phyloP scores from a whole-genome alignment of 2,329 filamentous ascomycete species.

The Diaporthe humulicola region DNA sequence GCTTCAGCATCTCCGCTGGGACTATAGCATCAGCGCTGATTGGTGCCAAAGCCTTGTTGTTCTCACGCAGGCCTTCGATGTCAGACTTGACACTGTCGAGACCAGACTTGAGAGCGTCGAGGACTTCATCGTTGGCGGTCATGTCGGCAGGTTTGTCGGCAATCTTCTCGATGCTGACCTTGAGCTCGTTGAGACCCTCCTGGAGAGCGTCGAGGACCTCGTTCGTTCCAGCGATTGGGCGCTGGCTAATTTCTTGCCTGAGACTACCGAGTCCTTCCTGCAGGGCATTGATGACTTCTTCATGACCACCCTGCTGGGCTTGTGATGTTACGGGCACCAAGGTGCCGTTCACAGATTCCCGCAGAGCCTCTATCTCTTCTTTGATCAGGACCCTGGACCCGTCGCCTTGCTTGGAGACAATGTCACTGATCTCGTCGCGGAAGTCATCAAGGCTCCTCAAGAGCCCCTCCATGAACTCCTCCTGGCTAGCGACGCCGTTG shows the following conservation, averaged over 20 bases:
- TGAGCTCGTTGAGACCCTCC: slow-evolving; percentile 85
- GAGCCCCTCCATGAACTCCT: slow-evolving; percentile 82
- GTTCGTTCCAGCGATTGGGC: slow-evolving; percentile 78
- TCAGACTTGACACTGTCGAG: slow-evolving; percentile 82
- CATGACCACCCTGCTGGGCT: slow-evolving; percentile 55
- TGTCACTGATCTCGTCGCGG: slow-evolving; percentile 75
- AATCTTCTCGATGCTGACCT: slow-evolving; percentile 81
- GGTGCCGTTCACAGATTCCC: slow-evolving; percentile 80
- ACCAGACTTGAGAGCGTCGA: slow-evolving; percentile 88
- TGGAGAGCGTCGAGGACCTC: slow-evolving; percentile 92
- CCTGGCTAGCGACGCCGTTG: slow-evolving; percentile 76
- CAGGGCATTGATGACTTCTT: slow-evolving; percentile 80
- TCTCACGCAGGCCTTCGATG: slow-evolving; percentile 81
- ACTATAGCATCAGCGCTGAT: slow-evolving; percentile 66
- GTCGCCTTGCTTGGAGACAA: slow-evolving; percentile 64
- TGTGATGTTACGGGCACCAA: slow-evolving; percentile 71
- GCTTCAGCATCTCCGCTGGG: slow-evolving; percentile 67
- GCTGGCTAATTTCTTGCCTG: slow-evolving; percentile 78
- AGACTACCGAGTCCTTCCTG: slow-evolving; percentile 81
- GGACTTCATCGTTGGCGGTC: slow-evolving; percentile 88
- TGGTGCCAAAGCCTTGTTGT: slow-evolving; percentile 62
- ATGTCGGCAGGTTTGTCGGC: slow-evolving; percentile 85
- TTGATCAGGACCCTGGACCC: slow-evolving; percentile 78
- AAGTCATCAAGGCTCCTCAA: slow-evolving; percentile 75
- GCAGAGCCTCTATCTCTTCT: slow-evolving; percentile 84